Conservation (phyloP, 345 rosid species). For the Microthlaspi erraticum region DNA sequence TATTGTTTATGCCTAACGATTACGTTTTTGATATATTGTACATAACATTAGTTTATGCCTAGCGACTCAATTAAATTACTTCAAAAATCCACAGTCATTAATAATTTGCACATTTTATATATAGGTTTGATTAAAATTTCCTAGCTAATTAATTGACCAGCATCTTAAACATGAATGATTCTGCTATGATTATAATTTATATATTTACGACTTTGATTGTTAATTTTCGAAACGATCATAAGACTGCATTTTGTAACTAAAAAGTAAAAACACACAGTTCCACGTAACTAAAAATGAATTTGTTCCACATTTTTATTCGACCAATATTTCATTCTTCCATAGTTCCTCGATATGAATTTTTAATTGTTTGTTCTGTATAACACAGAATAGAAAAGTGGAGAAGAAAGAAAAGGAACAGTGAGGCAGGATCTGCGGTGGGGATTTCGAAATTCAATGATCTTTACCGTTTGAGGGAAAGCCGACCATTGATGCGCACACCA, state of each 20-base stretch:
- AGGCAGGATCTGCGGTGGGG: slow-evolving; percentile 49
- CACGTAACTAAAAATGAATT: not conserved
- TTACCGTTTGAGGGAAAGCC: slow-evolving; percentile 45
- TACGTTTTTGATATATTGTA: not conserved
- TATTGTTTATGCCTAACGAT: slow-evolving; percentile 11
- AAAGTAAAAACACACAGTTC: not conserved
- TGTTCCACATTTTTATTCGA: slow-evolving; percentile 26
- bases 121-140: not conserved
- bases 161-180: not conserved
- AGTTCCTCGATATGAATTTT: slow-evolving; percentile 9
- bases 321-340: slow-evolving; percentile 32
- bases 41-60: not conserved
- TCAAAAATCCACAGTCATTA: not conserved
- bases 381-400: slow-evolving; percentile 30
- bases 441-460: slow-evolving; percentile 47
- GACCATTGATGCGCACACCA: slow-evolving; percentile 46
- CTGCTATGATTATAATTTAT: not conserved
- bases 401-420: slow-evolving; percentile 38
- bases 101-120: not conserved
- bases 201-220: not conserved
- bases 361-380: not conserved
- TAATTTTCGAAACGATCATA: not conserved
- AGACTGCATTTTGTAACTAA: not conserved
- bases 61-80: not conserved
- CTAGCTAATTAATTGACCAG: not conserved